Base-by-base conservation (phyloP, 768 basidiomycete genomes). In the Psilocybe cyanescens region DNA sequence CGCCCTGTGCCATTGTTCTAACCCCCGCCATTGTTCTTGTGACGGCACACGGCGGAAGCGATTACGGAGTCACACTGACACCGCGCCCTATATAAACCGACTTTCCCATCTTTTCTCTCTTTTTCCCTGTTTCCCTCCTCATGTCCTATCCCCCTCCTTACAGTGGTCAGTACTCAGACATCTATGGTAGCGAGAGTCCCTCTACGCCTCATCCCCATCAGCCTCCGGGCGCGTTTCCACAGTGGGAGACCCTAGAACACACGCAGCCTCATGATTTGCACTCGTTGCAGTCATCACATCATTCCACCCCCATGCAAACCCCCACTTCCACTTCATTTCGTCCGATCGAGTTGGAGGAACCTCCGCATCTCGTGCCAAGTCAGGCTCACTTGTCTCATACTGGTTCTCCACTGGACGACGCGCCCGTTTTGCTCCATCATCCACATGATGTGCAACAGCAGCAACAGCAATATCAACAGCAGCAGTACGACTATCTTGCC, bases 171-270 rank as follows among this genome's bases (percentile, higher is more conserved):
- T 51, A 28, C 50, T 9, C 14, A 14, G 14, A 51, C 30, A n/a
- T 30, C 8, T 33, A 53, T 53, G 51, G 28, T 2, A 16, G 31
- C 3, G 17, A 11, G 3, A 37, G 16, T 53, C 33, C 51, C 8
- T 30, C 33, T 4, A 58, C 63, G 46, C 55, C 60, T 49, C 58
- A 55, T 56, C 55, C 52, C 14, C 35, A 45, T 12, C 51, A 53
- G 4, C 55, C 47, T 8, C 57, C 58, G n/a, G 57, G 58, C 44
- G 60, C 56, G 29, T 67, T 70, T 72, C 77, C 77, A 59, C 70
- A 77, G 61, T 77, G 79, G 78, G 74, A 77, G 68, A 76, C 76
- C 30, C 73, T 77, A 63, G 75, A 83, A 56, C 77, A 77, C 55
- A 66, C 70, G 54, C 75, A 79, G 58, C 74, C 74, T 60, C 67